Evolutionary conservation across 2,329 filamentous ascomycete genomes (phyloP), one percentile per base, ranked within the genome.

Genomic region (Cytospora leucostoma): DNA sequence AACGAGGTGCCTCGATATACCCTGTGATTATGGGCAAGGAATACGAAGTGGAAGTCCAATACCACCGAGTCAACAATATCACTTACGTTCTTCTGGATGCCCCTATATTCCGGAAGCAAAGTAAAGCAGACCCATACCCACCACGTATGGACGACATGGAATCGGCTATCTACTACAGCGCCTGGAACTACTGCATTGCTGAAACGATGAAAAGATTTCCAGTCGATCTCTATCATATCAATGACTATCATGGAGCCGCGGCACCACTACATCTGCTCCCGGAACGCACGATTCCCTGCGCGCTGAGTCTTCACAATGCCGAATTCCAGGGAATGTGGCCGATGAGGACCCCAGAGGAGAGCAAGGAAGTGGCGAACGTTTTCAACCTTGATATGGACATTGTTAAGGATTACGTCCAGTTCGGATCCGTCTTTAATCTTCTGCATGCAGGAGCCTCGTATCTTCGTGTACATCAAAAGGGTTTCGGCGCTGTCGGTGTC

Each of bases 251-350:
- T 32, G 73, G 71, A 8, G 74, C 75, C 40, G 71, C 70, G 8
- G 87, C 87, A 51, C 86, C 87, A 2, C 77, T 89, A 0, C 87
- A 89, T 70, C 78, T 89, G 34, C 79, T 89, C 2, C 87, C 87
- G 0, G 75, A 83, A 65, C 69, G 69, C 11, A 86, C 84, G 0
- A 80, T 89, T 50, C 86, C 86, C 2, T 80, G 82, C 66, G 87
- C 84, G 68, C 74, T 89, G 10, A 88, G 86, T 0, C 82, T 89
- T 13, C 87, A 89, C 72, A 89, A 89, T 67, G 87, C 87, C 56
- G 87, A 89, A 67, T 89, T 89, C 68, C 87, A 89, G 71, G 87
- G 87, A 56, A 76, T 89, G 27, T 89, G 87, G 87, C 85, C 86
- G 0, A 88, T 89, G 82, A 79, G 87, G 11, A 86, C 82, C 10